Base-by-base conservation (phyloP, 148 eudicot genomes). In the Simmondsia chinensis region DNA sequence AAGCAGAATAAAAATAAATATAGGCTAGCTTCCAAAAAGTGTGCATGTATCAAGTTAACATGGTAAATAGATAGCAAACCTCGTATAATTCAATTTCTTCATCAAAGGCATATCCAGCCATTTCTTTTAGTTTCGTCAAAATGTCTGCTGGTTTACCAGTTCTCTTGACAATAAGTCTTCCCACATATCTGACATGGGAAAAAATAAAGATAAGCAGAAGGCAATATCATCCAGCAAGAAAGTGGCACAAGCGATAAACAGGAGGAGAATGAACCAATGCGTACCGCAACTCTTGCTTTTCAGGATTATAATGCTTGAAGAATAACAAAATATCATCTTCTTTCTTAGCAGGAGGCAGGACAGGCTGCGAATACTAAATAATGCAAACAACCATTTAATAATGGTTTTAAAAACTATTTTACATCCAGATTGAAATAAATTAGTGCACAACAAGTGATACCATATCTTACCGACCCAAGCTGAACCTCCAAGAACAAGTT, bases 291-390 rank as follows among this genome's bases (percentile, higher is more conserved):
- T 87, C 82, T 60, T 82, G 84, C 54, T 79, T 82, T 56, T 60
- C 69, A 22, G 94, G 93, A 57, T 82, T 84, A 67, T 87, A 82
- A 68, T 73, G 82, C 66, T 87, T 87, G 57, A 87, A 79, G 49
- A 87, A 82, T 19, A 87, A 57, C 32, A 87, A 65, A 43, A 87
- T 76, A 27, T 87, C 94, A 15, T 87, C 96, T 60, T 76, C 76
- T 26, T 73, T 68, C 59, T 76, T 87, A 15, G 69, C 84, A n/a
- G 84, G 84, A 49, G 77, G 76, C 35, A 85, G 56, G 46, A 82
- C 43, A 32, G 87, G 87, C 17, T 50, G 77, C 50, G 74, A 31
- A 56, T 76, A 87, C 96, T 87, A 18, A 46, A 45, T 26, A 46
- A 6, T n/a, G n/a, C 1, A 37, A 44, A 43, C 9, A 17, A 47